These are phyloP conservation scores for Lipomyces oligophaga DNA, from an alignment of 805 yeast genomes.

Conservation along the genomic window DNA sequence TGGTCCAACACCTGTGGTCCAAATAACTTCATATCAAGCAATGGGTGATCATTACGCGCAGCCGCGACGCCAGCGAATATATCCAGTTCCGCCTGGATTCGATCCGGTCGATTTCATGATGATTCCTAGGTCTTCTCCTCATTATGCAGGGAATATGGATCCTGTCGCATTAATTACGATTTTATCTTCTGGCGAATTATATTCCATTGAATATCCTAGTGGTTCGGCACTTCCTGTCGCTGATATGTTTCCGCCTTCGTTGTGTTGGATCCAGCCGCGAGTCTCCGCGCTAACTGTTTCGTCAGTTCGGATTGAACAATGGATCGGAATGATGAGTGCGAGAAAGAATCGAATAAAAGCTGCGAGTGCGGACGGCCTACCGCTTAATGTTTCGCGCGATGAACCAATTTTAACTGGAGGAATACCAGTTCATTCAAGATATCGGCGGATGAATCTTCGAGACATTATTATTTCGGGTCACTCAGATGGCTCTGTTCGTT, in stretches of 20 bases:
- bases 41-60: constrained; percentile 73
- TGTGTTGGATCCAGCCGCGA: constrained; percentile 74
- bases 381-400: no score
- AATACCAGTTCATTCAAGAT: constrained; percentile 52
- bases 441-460: constrained; percentile 49
- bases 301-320: constrained; percentile 58
- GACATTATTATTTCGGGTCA: constrained; percentile 78
- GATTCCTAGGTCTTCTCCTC: constrained; percentile 63
- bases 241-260: constrained; percentile 69
- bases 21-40: constrained; percentile 75
- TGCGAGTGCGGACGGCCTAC: no score
- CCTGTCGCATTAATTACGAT: constrained; percentile 62
- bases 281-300: constrained; percentile 55
- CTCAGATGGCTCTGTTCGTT: constrained; percentile 68
- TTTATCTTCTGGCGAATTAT: constrained; percentile 61
- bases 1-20: constrained; percentile 73
- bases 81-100: constrained; percentile 50
- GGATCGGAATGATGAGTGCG: constrained; percentile 75
- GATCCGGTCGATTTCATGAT: constrained; percentile 49
- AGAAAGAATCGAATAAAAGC: no score
- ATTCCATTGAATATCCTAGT: constrained; percentile 55
- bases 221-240: constrained; percentile 53
- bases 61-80: constrained; percentile 52
- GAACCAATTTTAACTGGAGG: constrained; percentile 70
- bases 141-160: constrained; percentile 73